These are phyloP conservation scores for Amoeboaphelidium occidentale DNA, from an alignment of 371 early-diverging fungal species.

Conservation along the genomic window DNA sequence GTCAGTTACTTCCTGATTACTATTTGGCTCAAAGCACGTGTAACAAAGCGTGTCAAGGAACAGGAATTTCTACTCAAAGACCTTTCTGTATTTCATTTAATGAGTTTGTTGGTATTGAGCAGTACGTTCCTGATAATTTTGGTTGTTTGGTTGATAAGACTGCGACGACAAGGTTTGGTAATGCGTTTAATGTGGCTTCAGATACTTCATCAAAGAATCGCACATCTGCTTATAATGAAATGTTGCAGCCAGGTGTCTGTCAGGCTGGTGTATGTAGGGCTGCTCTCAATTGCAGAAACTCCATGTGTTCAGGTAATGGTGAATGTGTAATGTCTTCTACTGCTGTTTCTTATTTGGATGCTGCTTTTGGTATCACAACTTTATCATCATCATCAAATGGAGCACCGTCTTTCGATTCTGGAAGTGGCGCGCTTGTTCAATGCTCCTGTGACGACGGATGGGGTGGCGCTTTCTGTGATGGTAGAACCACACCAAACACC, in stretches of 20 bases:
- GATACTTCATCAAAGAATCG: neutral
- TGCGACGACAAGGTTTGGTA: neutral
- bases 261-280: neutral
- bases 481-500: neutral
- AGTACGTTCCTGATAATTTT: neutral
- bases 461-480: neutral
- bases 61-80: neutral
- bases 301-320: neutral
- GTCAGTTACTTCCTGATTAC: neutral
- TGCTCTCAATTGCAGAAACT: neutral
- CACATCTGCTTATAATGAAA: neutral
- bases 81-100: neutral
- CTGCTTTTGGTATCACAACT: neutral
- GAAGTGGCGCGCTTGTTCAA: too few species aligned
- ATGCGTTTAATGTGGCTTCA: neutral
- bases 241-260: neutral
- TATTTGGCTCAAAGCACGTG: neutral
- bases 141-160: neutral
- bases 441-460: neutral
- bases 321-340: neutral
- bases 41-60: neutral
- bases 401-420: neutral
- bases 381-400: neutral
- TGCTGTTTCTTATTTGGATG: neutral
- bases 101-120: neutral